These are phyloP conservation scores for Baudoinia panamericana DNA, from an alignment of 495 filamentous ascomycete species.

Conservation along the genomic window DNA sequence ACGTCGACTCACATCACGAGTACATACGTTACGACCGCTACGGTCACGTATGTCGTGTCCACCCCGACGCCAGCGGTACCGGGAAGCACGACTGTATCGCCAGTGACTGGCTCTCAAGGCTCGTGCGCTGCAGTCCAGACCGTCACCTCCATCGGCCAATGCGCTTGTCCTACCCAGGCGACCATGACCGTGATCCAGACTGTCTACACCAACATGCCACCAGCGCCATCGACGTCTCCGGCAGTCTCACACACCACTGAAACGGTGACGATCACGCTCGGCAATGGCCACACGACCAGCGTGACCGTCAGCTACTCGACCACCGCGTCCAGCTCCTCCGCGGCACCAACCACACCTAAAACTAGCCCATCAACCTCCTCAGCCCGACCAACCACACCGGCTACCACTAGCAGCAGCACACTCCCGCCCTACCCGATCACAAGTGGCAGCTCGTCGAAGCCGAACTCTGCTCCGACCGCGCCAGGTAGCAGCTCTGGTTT, in stretches of 20 bases:
- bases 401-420: too few species aligned
- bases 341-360: too few species aligned
- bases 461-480: too few species aligned
- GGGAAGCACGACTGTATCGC: background rate
- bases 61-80: background rate
- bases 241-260: constrained; percentile 1
- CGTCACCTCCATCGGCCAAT: background rate
- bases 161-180: background rate
- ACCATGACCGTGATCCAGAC: constrained; percentile 6
- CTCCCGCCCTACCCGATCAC: too few species aligned
- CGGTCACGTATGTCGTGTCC: background rate
- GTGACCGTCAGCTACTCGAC: constrained; percentile 2
- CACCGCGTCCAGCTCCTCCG: background rate
- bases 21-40: constrained; percentile 8
- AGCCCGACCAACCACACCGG: too few species aligned
- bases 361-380: too few species aligned
- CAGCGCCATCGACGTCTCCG: background rate
- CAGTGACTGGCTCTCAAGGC: background rate
- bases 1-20: constrained; percentile 1
- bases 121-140: background rate
- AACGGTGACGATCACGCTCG: constrained; percentile 8
- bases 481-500: too few species aligned
- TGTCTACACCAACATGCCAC: background rate
- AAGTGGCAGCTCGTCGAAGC: too few species aligned
- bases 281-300: constrained; percentile 6